Evolutionary conservation across 176 grass and related monocot species (phyloP).

Genomic region (Juncus inflexus): DNA sequence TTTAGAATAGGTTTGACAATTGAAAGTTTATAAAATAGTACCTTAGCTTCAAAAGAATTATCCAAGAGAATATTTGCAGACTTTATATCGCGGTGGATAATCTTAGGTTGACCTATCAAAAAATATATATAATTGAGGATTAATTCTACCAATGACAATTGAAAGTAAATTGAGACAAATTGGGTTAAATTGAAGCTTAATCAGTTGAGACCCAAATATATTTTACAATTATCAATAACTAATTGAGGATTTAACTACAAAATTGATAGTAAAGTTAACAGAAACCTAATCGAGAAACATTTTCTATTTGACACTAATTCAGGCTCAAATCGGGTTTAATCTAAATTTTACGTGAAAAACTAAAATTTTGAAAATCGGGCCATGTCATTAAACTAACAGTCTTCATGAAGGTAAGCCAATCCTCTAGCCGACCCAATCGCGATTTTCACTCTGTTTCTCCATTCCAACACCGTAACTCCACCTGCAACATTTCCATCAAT

Average conservation of each 20-base stretch:
- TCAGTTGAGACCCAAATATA: too few relatives aligned
- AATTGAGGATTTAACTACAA: too few relatives aligned
- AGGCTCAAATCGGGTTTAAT: neutral
- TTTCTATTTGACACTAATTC: neutral
- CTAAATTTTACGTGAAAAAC: neutral
- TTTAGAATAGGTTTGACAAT: neutral
- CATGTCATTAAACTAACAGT: constrained; percentile 47
- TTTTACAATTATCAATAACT: too few relatives aligned
- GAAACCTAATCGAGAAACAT: too few relatives aligned
- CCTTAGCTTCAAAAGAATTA: constrained; percentile 76
- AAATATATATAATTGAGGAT: neutral
- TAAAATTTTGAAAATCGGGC: neutral
- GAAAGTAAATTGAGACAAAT: too few relatives aligned
- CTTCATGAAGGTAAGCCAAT: constrained; percentile 82
- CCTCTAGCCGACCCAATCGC: constrained; percentile 77
- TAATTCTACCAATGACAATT: too few relatives aligned
- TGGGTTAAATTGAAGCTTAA: too few relatives aligned
- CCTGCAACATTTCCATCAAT: constrained; percentile 17
- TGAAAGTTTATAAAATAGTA: constrained; percentile 2
- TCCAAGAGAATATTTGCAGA: constrained; percentile 90
- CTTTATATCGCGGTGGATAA: constrained; percentile 96
- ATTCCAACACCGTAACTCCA: constrained; percentile 54
- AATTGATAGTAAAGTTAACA: too few relatives aligned
- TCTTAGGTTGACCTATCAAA: constrained; percentile 73
- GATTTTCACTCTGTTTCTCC: constrained; percentile 74